phyloP scores from a whole-genome alignment of 371 early-diverging fungal genomes.

The Apophysomyces trapeziformis region DNA sequence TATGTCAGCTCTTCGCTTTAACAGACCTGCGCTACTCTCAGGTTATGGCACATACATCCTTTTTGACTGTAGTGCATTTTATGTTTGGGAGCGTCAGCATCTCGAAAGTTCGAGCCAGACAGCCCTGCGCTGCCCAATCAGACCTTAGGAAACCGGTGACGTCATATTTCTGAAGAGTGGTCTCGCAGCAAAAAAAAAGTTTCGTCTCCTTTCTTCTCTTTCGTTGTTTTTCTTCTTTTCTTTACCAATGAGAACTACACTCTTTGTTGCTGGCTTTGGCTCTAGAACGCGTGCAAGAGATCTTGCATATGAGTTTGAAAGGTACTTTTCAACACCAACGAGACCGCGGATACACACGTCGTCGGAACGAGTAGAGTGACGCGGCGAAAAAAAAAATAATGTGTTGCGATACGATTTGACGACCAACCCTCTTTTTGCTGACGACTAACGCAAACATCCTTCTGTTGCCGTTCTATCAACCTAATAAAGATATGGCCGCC shows the following conservation, averaged over 20 bases:
- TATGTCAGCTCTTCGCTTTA: too few species aligned
- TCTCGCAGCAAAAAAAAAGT: not conserved
- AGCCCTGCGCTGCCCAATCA: too few species aligned
- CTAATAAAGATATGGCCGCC: slow-evolving; percentile 71
- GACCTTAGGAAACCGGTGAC: too few species aligned
- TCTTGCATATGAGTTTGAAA: slow-evolving; percentile 85
- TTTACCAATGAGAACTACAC: slow-evolving; percentile 53
- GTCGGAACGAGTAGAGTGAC: slow-evolving; percentile 12
- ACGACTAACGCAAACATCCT: slow-evolving; percentile 14
- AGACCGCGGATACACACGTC: slow-evolving; percentile 11
- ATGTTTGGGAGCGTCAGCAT: too few species aligned
- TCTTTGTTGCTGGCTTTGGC: slow-evolving; percentile 79
- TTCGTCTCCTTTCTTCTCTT: not conserved
- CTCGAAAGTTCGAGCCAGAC: too few species aligned
- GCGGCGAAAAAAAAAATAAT: slow-evolving; percentile 7
- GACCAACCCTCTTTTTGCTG: slow-evolving; percentile 13
- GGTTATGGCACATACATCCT: too few species aligned
- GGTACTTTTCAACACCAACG: slow-evolving; percentile 46
- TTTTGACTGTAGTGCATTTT: too few species aligned
- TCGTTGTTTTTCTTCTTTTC: not conserved
- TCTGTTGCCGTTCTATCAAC: slow-evolving; percentile 11
- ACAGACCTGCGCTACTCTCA: too few species aligned
- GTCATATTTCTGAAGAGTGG: not conserved
- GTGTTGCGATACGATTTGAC: slow-evolving; percentile 10
- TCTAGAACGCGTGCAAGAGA: slow-evolving; percentile 74